Evolutionary conservation across 768 basidiomycete genomes (phyloP).

Genomic region (Amanita rubescens): DNA sequence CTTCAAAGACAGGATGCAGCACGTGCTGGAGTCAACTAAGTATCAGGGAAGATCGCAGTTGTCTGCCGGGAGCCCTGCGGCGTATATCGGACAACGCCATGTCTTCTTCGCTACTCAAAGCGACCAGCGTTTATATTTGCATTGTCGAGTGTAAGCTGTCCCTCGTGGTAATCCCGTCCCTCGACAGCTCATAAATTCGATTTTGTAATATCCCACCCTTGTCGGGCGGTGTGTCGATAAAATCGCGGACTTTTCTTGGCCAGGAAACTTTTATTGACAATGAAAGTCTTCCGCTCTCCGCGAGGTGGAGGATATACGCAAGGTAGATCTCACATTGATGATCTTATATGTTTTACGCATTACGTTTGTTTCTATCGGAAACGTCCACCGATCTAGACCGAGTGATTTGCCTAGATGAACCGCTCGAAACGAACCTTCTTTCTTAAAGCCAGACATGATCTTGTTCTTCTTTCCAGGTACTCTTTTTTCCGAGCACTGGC

Average conservation of each 20-base stretch:
- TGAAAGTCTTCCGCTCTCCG: not conserved
- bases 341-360: slow-evolving; percentile 1
- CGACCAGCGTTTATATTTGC: not conserved
- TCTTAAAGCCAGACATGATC: not conserved
- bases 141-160: not conserved
- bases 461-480: not conserved
- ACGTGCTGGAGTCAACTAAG: not conserved
- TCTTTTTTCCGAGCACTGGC: not conserved
- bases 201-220: not conserved
- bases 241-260: not conserved
- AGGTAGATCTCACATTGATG: not conserved
- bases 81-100: not conserved
- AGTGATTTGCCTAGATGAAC: not conserved
- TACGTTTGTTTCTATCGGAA: not conserved
- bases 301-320: not conserved
- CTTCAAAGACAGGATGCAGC: not conserved
- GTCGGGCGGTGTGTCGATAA: not conserved
- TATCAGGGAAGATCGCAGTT: not conserved
- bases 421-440: not conserved
- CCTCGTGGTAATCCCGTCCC: not conserved
- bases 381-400: not conserved
- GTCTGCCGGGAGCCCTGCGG: not conserved
- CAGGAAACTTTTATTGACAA: not conserved
- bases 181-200: not conserved
- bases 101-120: not conserved